Evolutionary conservation across 1,284 basidiomycete species (phyloP), one percentile per base, ranked within the genome.

Genomic region (Chondrostereum purpureum): DNA sequence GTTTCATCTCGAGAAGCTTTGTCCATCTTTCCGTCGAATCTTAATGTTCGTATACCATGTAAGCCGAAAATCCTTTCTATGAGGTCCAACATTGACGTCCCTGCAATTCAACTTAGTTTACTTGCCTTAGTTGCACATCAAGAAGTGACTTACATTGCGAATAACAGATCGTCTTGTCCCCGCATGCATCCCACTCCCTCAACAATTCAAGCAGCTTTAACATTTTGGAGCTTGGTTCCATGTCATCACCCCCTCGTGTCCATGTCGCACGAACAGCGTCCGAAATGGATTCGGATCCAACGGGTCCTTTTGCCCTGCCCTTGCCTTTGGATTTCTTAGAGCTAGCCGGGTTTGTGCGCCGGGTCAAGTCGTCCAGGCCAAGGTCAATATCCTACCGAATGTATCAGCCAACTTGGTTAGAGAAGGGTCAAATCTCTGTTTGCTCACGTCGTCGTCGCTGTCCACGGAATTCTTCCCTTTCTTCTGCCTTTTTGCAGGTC

Each of bases 161-260:
- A 59, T 80, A 85, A 31, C 73, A 69, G 34, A 84, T 84, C 2
- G 75, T 77, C 67, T 84, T 84, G 58, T 85, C 82, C 0, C 78
- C 80, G 2, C 66, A 68, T 4, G 54, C 52, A n/a, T 80, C 77
- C 75, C 78, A 82, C 53, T 79, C 67, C 55, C 74, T 71, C 49
- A 85, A 62, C 44, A 70, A 64, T 2, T 66, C 54, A 22, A 82
- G 54, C 54, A 84, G 61, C 21, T 69, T 67, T n/a, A 73, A 31
- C 81, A 86, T 84, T 68, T 84, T 86, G 6, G 79, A 68, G 57
- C 80, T 82, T 11, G 80, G 71, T 58, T 82, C 79, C 48, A 82
- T 57, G 53, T 79, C 72, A 48, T 73, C 69, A 51, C 78, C 78
- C 21, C 72, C 75, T 44, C 69, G 68, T 16, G 64, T 57, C 77